Evolutionary conservation across 2,329 filamentous ascomycete species (phyloP), one percentile per base, ranked within the genome.

Genomic region (Chaetomium olivaceum): DNA sequence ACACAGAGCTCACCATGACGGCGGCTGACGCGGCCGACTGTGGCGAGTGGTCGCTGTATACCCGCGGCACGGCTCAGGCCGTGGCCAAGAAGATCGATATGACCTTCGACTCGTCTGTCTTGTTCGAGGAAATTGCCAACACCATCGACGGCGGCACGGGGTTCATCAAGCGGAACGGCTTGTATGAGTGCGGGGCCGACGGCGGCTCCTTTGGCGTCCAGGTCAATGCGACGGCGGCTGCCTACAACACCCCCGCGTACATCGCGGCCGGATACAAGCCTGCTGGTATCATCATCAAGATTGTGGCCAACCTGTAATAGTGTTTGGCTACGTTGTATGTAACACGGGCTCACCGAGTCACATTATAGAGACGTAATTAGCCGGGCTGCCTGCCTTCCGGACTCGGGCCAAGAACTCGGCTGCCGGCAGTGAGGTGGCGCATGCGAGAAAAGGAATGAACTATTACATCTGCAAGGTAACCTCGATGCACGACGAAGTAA

Each of bases 91-190:
- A 58, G 23, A 31, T 58, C 16, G 16, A 58, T 39, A 21, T 48
- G 39, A 58, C 39, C 14, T 6, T 48, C 39, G 21, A 58, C 56
- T 43, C 36, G 3, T 25, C 31, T 4, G 39, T 58, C 14, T 23
- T 58, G 11, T 58, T 58, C 21, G 39, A 25, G 31, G 56, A 58
- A 25, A 58, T 48, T 16, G 56, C 56, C 39, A 48, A n/a, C 4
- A 19, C 56, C 25, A 58, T 58, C 39, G 56, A 58, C 56, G 56
- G 56, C 16, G 56, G 56, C 23, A 39, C n/a, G n/a, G n/a, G n/a
- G n/a, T n/a, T n/a, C n/a, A n/a, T n/a, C n/a, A n/a, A n/a, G n/a
- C n/a, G n/a, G n/a, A n/a, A n/a, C n/a, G n/a, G n/a, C n/a, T 58
- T 16, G 9, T 58, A n/a, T 25, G 56, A 36, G 16, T 48, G 56